A percentile compares a stretch with the other conserved stretches of the same genome.
Evolutionary conservation across 2,329 filamentous ascomycete genomes (phyloP).

Genomic region (Colletotrichum tofieldiae): DNA sequence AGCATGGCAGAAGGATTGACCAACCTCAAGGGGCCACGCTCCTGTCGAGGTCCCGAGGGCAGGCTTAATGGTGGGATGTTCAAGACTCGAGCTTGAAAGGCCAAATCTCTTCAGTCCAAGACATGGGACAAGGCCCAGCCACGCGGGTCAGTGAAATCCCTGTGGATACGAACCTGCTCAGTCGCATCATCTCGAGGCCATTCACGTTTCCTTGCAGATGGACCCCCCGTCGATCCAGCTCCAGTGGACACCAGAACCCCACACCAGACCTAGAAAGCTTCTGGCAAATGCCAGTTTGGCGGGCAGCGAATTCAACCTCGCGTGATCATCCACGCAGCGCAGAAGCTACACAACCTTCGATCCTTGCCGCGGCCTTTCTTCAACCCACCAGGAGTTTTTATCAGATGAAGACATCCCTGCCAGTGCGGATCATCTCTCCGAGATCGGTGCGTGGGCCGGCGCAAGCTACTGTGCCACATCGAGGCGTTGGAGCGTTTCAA

Average conservation of each 20-base stretch:
- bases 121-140: slow-evolving; percentile 8
- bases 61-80: neutral
- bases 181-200: slow-evolving; percentile 24
- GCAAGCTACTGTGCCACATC: slow-evolving; percentile 31
- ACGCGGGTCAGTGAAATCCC: slow-evolving; percentile 2
- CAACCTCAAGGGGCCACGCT: neutral
- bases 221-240: slow-evolving; percentile 5
- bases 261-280: slow-evolving; percentile 24
- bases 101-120: slow-evolving; percentile 4
- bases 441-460: slow-evolving; percentile 34
- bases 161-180: slow-evolving; percentile 15
- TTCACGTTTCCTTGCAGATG: slow-evolving; percentile 31
- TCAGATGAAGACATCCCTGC: slow-evolving; percentile 41
- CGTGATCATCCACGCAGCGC: slow-evolving; percentile 22
- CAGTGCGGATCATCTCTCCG: slow-evolving; percentile 33
- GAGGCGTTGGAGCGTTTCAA: slow-evolving; percentile 39
- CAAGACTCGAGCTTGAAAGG: neutral
- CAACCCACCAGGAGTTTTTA: slow-evolving; percentile 28
- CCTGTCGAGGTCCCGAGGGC: slow-evolving; percentile 10
- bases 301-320: neutral
- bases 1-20: too few relatives aligned
- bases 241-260: slow-evolving; percentile 31
- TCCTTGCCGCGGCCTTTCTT: slow-evolving; percentile 25
- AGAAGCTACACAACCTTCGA: slow-evolving; percentile 16
- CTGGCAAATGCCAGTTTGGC: neutral